Conservation (phyloP, 768 basidiomycete species). For the Sarcodon aspratus region DNA sequence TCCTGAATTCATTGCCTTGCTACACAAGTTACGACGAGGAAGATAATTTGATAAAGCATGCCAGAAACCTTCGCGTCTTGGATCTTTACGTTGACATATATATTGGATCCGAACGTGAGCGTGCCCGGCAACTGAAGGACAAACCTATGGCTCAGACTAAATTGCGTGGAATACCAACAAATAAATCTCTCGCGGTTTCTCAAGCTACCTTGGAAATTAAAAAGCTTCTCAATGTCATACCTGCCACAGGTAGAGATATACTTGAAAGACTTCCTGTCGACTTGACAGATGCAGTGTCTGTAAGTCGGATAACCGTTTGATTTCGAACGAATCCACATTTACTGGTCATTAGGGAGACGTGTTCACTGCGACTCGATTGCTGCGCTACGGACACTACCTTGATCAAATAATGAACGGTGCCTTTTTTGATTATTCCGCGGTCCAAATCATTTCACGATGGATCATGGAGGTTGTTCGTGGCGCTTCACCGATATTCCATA, state of each 20-base stretch:
- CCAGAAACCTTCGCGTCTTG: too few species aligned
- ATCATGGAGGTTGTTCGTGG: constrained; percentile 30
- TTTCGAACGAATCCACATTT: neutral
- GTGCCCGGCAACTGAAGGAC: too few species aligned
- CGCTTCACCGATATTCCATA: constrained; percentile 21
- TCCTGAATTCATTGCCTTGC: neutral
- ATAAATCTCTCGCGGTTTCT: too few species aligned
- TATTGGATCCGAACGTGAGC: too few species aligned
- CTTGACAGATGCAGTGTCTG: neutral
- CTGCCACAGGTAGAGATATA: too few species aligned
- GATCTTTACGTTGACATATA: too few species aligned
- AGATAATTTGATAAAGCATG: neutral
- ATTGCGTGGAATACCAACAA: too few species aligned
- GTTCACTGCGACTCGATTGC: neutral
- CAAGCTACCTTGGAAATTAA: neutral
- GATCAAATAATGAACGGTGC: constrained; percentile 1
- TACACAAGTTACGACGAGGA: neutral
- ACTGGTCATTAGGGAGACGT: neutral
- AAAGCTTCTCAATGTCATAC: neutral
- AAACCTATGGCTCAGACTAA: too few species aligned
- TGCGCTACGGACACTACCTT: neutral
- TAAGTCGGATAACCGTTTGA: neutral
- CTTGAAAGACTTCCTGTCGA: too few species aligned
- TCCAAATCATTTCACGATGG: constrained; percentile 47
- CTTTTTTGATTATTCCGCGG: constrained; percentile 52